Conservation (phyloP, 2,329 filamentous ascomycete genomes). For the Coniochaeta hoffmannii region DNA sequence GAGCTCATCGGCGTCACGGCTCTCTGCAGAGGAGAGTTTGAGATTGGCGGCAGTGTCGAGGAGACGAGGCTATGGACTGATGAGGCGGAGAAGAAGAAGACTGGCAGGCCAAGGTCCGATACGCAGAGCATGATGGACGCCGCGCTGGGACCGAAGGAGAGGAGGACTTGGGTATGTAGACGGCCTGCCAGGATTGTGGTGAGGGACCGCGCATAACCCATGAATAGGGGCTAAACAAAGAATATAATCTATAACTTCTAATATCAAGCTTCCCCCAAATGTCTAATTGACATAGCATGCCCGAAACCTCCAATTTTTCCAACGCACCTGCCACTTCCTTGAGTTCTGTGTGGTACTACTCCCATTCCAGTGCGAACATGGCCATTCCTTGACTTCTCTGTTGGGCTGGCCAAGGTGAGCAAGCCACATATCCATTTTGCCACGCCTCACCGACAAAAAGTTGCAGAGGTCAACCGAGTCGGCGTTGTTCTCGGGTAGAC, state of each 20-base stretch:
- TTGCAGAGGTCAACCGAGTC: neutral
- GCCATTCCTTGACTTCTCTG: too few relatives aligned
- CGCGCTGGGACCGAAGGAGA: constrained; percentile 50
- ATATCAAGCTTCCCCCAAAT: neutral
- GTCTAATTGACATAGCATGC: neutral
- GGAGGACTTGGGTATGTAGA: constrained; percentile 58
- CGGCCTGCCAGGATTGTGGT: constrained; percentile 49
- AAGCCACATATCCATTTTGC: constrained; percentile 2
- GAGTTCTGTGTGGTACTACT: too few relatives aligned
- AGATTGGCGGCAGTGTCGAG: constrained; percentile 73
- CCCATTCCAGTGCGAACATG: neutral
- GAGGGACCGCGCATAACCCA: constrained; percentile 29
- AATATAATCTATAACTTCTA: neutral
- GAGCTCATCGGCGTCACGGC: constrained; percentile 64
- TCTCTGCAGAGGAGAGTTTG: constrained; percentile 74
- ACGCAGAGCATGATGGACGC: constrained; percentile 52
- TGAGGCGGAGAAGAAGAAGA: constrained; percentile 20
- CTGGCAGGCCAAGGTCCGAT: constrained; percentile 34
- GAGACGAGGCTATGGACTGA: constrained; percentile 55
- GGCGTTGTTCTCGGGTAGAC: neutral
- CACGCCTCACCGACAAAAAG: constrained; percentile 4
- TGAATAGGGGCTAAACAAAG: neutral
- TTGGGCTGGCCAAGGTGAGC: constrained; percentile 1
- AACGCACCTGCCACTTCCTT: too few relatives aligned
- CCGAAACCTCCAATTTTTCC: too few relatives aligned